A percentile compares a stretch with the other conserved stretches of the same genome.
phyloP scores from a whole-genome alignment of 2,329 filamentous ascomycete species.

The Clonostachys chloroleuca region DNA sequence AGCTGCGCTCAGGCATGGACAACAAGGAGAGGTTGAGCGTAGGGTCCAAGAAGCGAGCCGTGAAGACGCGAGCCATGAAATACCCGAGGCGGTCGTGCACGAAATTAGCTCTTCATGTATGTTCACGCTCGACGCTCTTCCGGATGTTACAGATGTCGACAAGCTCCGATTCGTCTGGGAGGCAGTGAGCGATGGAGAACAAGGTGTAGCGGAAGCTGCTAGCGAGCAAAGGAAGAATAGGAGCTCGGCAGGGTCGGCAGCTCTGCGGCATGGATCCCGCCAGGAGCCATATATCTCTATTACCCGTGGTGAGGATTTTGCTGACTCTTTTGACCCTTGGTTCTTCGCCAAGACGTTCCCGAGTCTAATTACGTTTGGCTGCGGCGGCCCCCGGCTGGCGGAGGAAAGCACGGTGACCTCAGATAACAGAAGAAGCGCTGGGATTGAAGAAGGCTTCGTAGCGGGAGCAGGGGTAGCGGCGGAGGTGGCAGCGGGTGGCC shows the following conservation, averaged over 20 bases:
- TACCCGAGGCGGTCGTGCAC: too few relatives aligned
- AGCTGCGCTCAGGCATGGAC: not conserved
- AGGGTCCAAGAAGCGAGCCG: not conserved
- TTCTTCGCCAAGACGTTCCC: slow-evolving; percentile 10
- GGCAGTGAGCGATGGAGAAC: not conserved
- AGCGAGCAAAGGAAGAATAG: too few relatives aligned
- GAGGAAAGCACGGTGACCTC: too few relatives aligned
- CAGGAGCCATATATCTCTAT: slow-evolving; percentile 3
- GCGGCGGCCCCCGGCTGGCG: slow-evolving; percentile 2
- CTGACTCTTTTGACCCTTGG: slow-evolving; percentile 4
- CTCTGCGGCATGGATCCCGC: not conserved
- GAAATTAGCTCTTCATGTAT: slow-evolving; percentile 4
- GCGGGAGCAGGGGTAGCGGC: not conserved
- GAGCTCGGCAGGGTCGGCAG: too few relatives aligned
- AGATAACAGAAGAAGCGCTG: too few relatives aligned
- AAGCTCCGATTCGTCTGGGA: not conserved
- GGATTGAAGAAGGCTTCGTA: too few relatives aligned
- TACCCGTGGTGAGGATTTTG: slow-evolving; percentile 5
- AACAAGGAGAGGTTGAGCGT: not conserved
- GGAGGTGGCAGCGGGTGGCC: not conserved
- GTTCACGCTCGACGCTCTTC: slow-evolving; percentile 2
- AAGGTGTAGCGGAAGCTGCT: too few relatives aligned
- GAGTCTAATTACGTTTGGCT: slow-evolving; percentile 5
- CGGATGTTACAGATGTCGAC: not conserved
- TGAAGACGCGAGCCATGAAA: too few relatives aligned